Percentiles rank a stretch among this genome's conserved stretches.
phyloP scores from a whole-genome alignment of 2,329 filamentous ascomycete genomes.

The Cladophialophora chaetospira region DNA sequence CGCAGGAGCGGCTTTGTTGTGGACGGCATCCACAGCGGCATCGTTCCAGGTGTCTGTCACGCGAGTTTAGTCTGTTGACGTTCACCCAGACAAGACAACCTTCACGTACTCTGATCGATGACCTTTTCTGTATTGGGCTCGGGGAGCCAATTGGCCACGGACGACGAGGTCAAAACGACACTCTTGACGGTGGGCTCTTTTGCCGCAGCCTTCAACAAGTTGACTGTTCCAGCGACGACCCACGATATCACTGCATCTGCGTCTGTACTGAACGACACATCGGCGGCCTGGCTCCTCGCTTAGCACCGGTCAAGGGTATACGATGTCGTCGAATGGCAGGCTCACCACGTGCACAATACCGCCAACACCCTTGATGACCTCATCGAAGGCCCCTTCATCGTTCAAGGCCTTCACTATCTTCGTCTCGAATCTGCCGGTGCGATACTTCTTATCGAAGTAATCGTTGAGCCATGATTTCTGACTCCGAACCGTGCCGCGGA shows the following conservation, averaged over 20 bases:
- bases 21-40: conserved; percentile 32
- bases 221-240: conserved; percentile 6
- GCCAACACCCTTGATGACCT: conserved; percentile 38
- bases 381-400: conserved; percentile 30
- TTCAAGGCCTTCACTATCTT: conserved; percentile 40
- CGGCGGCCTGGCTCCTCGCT: conserved; percentile 8
- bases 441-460: conserved; percentile 39
- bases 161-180: conserved; percentile 17
- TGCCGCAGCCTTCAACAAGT: conserved; percentile 11
- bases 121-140: conserved; percentile 42
- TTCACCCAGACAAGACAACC: too few relatives aligned
- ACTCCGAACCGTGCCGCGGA: conserved; percentile 51
- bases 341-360: conserved; percentile 39
- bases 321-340: background rate
- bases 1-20: conserved; percentile 41
- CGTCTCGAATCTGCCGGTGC: conserved; percentile 40
- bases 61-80: too few relatives aligned
- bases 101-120: conserved; percentile 25
- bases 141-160: conserved; percentile 37
- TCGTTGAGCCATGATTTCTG: conserved; percentile 34
- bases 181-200: conserved; percentile 36
- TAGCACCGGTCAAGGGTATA: background rate
- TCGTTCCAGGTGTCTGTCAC: conserved; percentile 43
- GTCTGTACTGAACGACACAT: conserved; percentile 40
- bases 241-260: conserved; percentile 46